Conservation (phyloP, 75 land plant species). For the Picea glauca region DNA sequence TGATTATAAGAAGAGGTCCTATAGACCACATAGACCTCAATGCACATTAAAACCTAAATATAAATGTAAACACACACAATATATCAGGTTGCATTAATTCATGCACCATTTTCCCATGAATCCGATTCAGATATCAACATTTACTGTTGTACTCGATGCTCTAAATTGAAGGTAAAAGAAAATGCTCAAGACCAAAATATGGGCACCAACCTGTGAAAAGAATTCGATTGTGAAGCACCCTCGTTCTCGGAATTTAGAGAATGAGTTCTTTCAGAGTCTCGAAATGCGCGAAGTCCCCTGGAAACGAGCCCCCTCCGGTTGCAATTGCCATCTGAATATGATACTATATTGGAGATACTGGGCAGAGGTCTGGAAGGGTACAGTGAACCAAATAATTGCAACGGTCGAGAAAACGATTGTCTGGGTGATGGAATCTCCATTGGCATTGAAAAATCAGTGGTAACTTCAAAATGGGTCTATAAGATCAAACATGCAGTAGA, state of each 20-base stretch:
- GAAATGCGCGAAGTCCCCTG: constrained; percentile 6
- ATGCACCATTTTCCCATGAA: not conserved
- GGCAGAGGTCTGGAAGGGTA: too few species aligned
- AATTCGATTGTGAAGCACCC: not conserved
- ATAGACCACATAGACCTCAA: not conserved
- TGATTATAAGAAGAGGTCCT: too few species aligned
- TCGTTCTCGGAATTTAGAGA: not conserved
- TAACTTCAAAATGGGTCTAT: too few species aligned
- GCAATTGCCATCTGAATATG: not conserved
- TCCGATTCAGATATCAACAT: not conserved
- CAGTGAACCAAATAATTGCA: too few species aligned
- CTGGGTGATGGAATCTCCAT: not conserved
- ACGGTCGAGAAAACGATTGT: not conserved
- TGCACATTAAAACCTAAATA: too few species aligned
- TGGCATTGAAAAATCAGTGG: too few species aligned
- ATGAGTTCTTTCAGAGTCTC: not conserved
- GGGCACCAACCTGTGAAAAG: not conserved
- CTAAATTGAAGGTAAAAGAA: not conserved
- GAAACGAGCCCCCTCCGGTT: not conserved
- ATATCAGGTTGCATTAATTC: not conserved
- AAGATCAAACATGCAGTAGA: too few species aligned
- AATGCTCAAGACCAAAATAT: not conserved
- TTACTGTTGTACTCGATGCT: not conserved
- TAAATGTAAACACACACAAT: not conserved
- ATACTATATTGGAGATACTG: not conserved